These are phyloP conservation scores for Talaromyces sp. DNA, from an alignment of 2,329 filamentous ascomycete species.

Conservation along the genomic window DNA sequence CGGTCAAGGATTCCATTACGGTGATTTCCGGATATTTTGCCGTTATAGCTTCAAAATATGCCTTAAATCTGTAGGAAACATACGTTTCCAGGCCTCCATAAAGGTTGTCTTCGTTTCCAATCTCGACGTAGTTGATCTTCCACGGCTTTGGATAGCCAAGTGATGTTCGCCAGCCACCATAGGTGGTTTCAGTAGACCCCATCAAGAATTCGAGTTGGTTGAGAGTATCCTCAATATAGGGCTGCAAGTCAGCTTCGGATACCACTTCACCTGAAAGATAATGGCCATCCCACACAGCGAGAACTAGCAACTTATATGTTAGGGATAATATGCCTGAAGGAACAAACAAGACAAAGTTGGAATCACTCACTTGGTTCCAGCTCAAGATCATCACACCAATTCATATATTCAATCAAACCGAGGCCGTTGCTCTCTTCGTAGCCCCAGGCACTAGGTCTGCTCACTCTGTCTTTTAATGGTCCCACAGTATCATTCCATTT, in stretches of 20 bases:
- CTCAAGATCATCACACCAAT: constrained; percentile 54
- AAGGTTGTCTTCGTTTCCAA: constrained; percentile 62
- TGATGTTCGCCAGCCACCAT: constrained; percentile 52
- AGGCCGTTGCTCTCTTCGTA: constrained; percentile 60
- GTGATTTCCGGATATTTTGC: constrained; percentile 46
- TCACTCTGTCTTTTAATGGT: constrained; percentile 43
- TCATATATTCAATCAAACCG: constrained; percentile 37
- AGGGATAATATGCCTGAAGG: not conserved
- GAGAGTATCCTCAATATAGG: constrained; percentile 1
- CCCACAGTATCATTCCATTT: constrained; percentile 43
- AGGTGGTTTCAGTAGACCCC: constrained; percentile 50
- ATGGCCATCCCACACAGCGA: constrained; percentile 1
- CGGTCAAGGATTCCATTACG: constrained; percentile 2
- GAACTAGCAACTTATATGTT: not conserved
- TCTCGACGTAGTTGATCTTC: constrained; percentile 55
- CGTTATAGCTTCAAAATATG: constrained; percentile 56
- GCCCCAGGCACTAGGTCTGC: constrained; percentile 52
- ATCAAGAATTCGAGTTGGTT: constrained; percentile 46
- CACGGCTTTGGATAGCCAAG: constrained; percentile 59
- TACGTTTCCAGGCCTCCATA: constrained; percentile 39
- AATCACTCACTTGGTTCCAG: constrained; percentile 1
- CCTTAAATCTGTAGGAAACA: constrained; percentile 47
- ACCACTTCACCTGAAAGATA: not conserved
- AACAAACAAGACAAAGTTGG: not conserved
- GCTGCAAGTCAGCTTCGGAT: not conserved